Evolutionary conservation across 305 asterid species (phyloP), one percentile per base, ranked within the genome.

Genomic region (Withania somnifera): DNA sequence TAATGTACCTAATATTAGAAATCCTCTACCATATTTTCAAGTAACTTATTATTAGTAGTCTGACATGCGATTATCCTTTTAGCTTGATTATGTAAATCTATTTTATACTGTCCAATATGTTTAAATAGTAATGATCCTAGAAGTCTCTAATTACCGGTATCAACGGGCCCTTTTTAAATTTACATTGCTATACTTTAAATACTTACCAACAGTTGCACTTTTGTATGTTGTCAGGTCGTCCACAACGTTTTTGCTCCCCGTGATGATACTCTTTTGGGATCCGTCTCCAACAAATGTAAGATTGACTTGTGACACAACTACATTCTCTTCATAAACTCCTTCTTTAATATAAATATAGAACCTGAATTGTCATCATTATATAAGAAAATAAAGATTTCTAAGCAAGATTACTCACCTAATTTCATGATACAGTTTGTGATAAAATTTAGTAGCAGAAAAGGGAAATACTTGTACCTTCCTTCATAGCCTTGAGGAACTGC

Each of bases 211-310:
- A 20, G 99, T 86, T 28, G 99, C 99, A 3, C 97, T 94, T 68
- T 88, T 91, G 66, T 52, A 93, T 24, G 95, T 89, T 24, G 96
- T 90, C 5, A 88, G 87, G 80, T 98, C 99, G 47, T 95, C 98
- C 1, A 86, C 93, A 30, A 66, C 89, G 50, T 89, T 94, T 86
- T 94, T 95, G 88, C 60, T 89, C 53, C 98, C 98, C 0, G 95
- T 87, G 85, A 95, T 63, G 15, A 95, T 69, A 89, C 90, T 91
- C 86, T 95, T 95, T 83, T 95, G 97, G 0, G 99, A 95, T 86
- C 99, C 99, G 4, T 89, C 98, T 11, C 99, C 99, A 19, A 88
- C 87, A 42, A 95, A 91, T n/a, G 99, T 93, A 4, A 95, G 78
- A 53, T 95, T 95, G 9, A 63, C 90, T 84, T 89, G 93, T 2